Evolutionary conservation across 2,329 filamentous ascomycete genomes (phyloP).

Genomic region (Bipolaris oryzae): DNA sequence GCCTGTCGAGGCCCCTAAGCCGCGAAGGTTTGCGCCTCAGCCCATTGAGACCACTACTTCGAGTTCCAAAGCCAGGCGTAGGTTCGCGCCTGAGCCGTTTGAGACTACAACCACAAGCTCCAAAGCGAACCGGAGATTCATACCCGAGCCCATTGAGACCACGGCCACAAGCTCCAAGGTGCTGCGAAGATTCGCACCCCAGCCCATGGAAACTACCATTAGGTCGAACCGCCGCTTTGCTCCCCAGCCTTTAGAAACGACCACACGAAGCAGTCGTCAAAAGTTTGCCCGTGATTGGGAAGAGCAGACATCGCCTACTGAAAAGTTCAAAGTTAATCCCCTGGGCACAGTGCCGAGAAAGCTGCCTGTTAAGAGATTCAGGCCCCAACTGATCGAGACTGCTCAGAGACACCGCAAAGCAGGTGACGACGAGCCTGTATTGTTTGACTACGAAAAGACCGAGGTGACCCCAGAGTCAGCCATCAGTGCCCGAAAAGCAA

Average conservation of each 20-base stretch:
- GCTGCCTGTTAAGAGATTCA: slow-evolving; percentile 61
- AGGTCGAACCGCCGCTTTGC: slow-evolving; percentile 58
- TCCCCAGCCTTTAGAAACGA: slow-evolving; percentile 48
- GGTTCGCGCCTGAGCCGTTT: slow-evolving; percentile 41
- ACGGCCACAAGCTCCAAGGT: slow-evolving; percentile 26
- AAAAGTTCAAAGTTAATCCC: slow-evolving; percentile 40
- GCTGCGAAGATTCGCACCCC: slow-evolving; percentile 64
- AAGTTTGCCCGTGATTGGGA: slow-evolving; percentile 39
- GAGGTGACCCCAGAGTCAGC: slow-evolving; percentile 65
- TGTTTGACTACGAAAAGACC: slow-evolving; percentile 71
- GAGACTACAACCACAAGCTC: slow-evolving; percentile 47
- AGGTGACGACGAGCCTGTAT: slow-evolving; percentile 67
- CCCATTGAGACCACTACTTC: slow-evolving; percentile 49
- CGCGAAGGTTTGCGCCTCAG: slow-evolving; percentile 42
- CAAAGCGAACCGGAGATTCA: slow-evolving; percentile 57
- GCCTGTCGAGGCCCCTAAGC: slow-evolving; percentile 22
- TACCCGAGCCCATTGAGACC: slow-evolving; percentile 49
- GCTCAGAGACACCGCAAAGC: slow-evolving; percentile 72
- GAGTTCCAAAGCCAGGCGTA: slow-evolving; percentile 50
- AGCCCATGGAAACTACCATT: slow-evolving; percentile 72
- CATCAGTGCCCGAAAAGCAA: slow-evolving; percentile 32
- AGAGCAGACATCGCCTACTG: slow-evolving; percentile 26
- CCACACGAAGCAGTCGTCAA: slow-evolving; percentile 33
- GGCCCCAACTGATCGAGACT: slow-evolving; percentile 82
- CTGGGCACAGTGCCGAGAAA: slow-evolving; percentile 35